Conservation (phyloP, 805 yeast genomes). For the Dipodascus albidus region DNA sequence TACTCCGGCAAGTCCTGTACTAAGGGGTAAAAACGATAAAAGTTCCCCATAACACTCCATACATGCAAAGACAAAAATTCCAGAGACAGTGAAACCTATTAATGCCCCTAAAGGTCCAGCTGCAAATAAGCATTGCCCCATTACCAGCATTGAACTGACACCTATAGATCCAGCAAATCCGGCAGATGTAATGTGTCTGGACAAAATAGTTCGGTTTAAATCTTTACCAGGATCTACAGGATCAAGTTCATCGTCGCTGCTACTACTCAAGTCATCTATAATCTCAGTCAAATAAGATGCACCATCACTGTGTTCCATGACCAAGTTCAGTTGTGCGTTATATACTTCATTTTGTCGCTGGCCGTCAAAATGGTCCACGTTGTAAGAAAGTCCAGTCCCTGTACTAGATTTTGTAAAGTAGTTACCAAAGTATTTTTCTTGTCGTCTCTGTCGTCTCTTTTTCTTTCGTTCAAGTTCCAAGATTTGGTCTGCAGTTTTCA, state of each 20-base stretch:
- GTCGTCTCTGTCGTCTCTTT: slow-evolving; percentile 7
- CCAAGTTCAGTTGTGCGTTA: slow-evolving; percentile 15
- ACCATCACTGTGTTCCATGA: slow-evolving; percentile 11
- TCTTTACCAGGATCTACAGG: background rate
- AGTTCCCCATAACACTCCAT: slow-evolving; percentile 71
- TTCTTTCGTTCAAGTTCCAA: slow-evolving; percentile 10
- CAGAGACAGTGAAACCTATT: slow-evolving; percentile 54
- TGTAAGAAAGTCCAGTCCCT: slow-evolving; percentile 10
- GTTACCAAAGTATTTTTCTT: slow-evolving; percentile 12
- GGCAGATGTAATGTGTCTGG: slow-evolving; percentile 65
- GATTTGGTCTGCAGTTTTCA: slow-evolving; percentile 19
- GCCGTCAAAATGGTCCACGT: slow-evolving; percentile 17
- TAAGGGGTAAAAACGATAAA: slow-evolving; percentile 69
- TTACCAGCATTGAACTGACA: slow-evolving; percentile 57
- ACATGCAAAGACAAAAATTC: slow-evolving; percentile 53
- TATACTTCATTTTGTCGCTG: slow-evolving; percentile 14
- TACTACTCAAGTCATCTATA: slow-evolving; percentile 12
- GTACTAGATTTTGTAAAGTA: slow-evolving; percentile 10
- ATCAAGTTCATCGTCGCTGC: background rate
- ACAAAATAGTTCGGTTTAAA: slow-evolving; percentile 44
- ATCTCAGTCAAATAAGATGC: slow-evolving; percentile 19
- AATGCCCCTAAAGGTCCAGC: slow-evolving; percentile 73
- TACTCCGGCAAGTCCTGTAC: slow-evolving; percentile 67
- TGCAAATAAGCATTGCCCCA: slow-evolving; percentile 61
- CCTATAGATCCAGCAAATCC: slow-evolving; percentile 74